Percentiles rank a stretch among this genome's conserved stretches.
These are phyloP conservation scores for Tuber aestivum DNA, from an alignment of 495 filamentous ascomycete species.

Conservation along the genomic window DNA sequence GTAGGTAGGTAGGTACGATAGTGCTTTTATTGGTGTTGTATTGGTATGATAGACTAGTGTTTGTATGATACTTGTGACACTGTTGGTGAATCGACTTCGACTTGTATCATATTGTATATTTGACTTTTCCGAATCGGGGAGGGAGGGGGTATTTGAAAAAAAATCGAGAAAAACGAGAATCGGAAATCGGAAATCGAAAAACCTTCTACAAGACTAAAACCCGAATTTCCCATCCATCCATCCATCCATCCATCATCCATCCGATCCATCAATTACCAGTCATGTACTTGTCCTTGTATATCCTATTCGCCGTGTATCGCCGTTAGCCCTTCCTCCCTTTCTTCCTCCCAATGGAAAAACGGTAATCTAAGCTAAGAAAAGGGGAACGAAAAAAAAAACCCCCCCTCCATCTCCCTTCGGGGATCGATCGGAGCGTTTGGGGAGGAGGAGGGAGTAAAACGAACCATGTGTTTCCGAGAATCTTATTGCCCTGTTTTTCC, in stretches of 20 bases:
- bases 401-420: constrained; percentile 6
- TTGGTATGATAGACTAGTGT: too few species aligned
- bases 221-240: too few species aligned
- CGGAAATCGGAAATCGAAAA: not conserved
- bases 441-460: constrained; percentile 35
- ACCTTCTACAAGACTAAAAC: not conserved
- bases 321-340: not conserved
- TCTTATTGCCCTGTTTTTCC: constrained; percentile 81
- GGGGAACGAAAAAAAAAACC: not conserved
- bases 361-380: not conserved
- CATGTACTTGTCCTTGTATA: constrained; percentile 43
- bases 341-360: not conserved
- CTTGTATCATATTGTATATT: too few species aligned
- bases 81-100: too few species aligned
- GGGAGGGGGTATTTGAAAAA: too few species aligned
- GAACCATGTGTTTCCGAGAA: constrained; percentile 91
- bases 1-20: too few species aligned
- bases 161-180: not conserved
- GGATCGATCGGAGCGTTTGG: constrained; percentile 8
- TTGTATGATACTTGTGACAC: too few species aligned
- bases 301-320: constrained; percentile 25
- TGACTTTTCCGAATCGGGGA: too few species aligned
- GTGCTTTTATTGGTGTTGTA: too few species aligned
- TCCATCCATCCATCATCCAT: not conserved
- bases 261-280: constrained; percentile 37